Evolutionary conservation across 1,284 basidiomycete species (phyloP).

Genomic region (Trametes sp.): DNA sequence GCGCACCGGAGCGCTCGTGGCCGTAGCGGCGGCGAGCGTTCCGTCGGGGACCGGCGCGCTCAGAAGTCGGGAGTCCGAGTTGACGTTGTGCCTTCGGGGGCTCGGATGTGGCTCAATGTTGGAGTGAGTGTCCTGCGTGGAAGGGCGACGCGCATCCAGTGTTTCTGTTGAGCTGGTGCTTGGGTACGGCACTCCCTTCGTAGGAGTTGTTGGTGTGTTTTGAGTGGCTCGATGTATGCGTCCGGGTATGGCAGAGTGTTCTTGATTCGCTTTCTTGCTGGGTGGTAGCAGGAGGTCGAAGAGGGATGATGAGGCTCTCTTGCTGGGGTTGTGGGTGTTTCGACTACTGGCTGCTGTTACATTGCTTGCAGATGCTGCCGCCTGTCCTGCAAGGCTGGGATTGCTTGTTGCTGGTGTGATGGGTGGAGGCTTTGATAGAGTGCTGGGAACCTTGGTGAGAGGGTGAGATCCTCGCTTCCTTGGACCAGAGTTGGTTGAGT

Average conservation of each 20-base stretch:
- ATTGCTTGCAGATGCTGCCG: not conserved
- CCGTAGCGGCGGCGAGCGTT: not conserved
- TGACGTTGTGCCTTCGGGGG: not conserved
- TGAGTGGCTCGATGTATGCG: not conserved
- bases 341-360: not conserved
- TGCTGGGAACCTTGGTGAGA: too few relatives aligned
- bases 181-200: not conserved
- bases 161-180: not conserved
- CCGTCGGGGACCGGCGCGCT: not conserved
- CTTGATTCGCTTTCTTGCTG: not conserved
- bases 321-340: not conserved
- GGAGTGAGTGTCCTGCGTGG: not conserved
- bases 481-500: conserved; percentile 20
- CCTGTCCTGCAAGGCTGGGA: not conserved
- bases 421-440: too few relatives aligned
- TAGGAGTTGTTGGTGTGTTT: not conserved
- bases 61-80: not conserved
- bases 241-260: not conserved
- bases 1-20: conserved; percentile 1
- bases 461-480: not conserved
- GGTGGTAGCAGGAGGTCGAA: not conserved
- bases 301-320: not conserved
- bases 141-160: not conserved
- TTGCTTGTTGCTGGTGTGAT: too few relatives aligned
- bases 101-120: not conserved